A percentile compares a stretch with the other conserved stretches of the same genome.
Conservation (phyloP, 202 grass and related monocot species). For the Setaria viridis region DNA sequence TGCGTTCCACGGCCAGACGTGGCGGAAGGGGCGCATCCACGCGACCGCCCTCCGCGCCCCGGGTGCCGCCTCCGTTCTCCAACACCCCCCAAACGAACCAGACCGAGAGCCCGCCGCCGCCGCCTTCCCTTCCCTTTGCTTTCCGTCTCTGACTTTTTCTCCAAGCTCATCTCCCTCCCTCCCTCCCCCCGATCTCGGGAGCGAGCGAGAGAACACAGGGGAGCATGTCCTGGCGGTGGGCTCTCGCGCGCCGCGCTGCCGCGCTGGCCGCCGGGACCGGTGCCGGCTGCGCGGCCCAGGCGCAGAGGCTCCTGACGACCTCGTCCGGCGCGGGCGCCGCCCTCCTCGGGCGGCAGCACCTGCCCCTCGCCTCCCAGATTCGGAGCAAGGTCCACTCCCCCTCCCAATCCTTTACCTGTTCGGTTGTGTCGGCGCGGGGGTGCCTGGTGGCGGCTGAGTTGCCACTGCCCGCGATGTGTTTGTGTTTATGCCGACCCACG, state of each 20-base stretch:
- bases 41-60: background rate
- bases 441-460: background rate
- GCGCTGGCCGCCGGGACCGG: background rate
- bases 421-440: too few relatives aligned
- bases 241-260: conserved; percentile 51
- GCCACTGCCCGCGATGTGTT: conserved; percentile 39
- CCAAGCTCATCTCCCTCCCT: conserved; percentile 27
- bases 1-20: conserved; percentile 12
- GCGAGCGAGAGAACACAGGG: background rate
- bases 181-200: conserved; percentile 46
- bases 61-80: background rate
- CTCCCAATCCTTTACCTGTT: background rate
- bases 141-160: conserved; percentile 45
- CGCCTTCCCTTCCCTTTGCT: background rate
- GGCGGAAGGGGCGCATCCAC: conserved; percentile 27
- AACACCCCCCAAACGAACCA: background rate
- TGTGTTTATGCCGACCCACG: conserved; percentile 33
- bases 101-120: conserved; percentile 10
- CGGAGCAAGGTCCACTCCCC: conserved; percentile 51
- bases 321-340: background rate
- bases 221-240: conserved; percentile 63
- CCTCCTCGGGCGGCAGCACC: conserved; percentile 18
- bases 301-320: conserved; percentile 41
- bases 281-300: background rate
- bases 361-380: conserved; percentile 37